Conservation (phyloP, 768 basidiomycete genomes). For the Thelephora ganbajun region DNA sequence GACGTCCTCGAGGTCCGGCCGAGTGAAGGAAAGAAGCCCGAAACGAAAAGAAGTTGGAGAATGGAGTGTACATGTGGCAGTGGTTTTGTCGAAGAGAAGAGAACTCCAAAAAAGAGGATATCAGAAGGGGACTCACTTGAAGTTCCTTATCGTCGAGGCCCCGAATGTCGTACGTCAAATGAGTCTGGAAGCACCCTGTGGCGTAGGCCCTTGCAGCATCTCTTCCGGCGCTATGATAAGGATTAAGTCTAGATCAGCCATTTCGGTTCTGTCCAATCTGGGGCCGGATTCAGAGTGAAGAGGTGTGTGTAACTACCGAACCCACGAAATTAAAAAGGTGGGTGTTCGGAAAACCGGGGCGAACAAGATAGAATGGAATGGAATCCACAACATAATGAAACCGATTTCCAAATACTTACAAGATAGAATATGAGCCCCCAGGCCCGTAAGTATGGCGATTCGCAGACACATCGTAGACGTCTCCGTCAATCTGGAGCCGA, state of each 20-base stretch:
- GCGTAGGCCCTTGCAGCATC: constrained; percentile 90
- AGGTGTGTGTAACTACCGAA: not conserved
- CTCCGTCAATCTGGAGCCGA: constrained; percentile 62
- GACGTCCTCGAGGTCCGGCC: too few species aligned
- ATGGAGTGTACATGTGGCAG: too few species aligned
- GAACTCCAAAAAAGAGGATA: not conserved
- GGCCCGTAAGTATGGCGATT: constrained; percentile 70
- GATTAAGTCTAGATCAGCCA: constrained; percentile 11
- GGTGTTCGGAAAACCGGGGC: not conserved
- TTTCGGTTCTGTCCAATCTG: constrained; percentile 4
- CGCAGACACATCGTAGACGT: constrained; percentile 85
- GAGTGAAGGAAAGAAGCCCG: too few species aligned
- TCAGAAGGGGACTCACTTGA: constrained; percentile 31
- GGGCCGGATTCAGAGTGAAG: too few species aligned
- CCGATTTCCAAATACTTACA: constrained; percentile 29
- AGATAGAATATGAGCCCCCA: constrained; percentile 70
- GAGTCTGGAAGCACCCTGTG: constrained; percentile 86
- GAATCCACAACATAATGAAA: constrained; percentile 1
- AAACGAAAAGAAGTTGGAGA: too few species aligned
- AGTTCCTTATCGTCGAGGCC: constrained; percentile 64
- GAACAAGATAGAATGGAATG: not conserved
- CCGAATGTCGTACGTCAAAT: constrained; percentile 84
- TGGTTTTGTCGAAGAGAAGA: too few species aligned
- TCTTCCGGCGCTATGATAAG: constrained; percentile 64
- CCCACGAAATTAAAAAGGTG: constrained; percentile 5